These are phyloP conservation scores for Nematocida major DNA, from an alignment of 371 early-diverging fungal genomes.

Conservation along the genomic window DNA sequence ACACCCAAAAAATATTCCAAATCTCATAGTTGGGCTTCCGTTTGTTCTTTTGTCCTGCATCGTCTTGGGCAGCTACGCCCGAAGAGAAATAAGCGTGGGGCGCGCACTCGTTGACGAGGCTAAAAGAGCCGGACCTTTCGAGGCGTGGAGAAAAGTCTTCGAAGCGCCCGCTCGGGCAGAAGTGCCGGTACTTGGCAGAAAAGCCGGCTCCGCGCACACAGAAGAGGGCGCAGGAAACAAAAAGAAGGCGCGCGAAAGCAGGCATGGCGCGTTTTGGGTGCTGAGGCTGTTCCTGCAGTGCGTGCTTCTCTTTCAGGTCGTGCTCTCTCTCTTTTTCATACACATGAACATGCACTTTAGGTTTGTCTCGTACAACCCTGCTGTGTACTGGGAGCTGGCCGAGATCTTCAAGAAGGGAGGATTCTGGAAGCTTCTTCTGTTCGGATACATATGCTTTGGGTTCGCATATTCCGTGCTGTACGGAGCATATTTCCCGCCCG, in stretches of 20 bases:
- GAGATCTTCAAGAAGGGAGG: conserved; percentile 1
- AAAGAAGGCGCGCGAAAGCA: neutral
- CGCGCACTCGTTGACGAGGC: neutral
- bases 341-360: conserved; percentile 64
- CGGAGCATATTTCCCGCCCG: conserved; percentile 63
- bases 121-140: no score
- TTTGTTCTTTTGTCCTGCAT: conserved; percentile 53
- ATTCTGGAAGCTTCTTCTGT: conserved; percentile 24
- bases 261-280: neutral
- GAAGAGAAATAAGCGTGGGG: neutral
- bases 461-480: conserved; percentile 57
- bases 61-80: neutral
- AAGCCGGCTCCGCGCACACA: neutral
- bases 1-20: conserved; percentile 58
- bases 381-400: conserved; percentile 59
- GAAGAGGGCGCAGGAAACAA: neutral
- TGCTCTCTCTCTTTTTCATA: conserved; percentile 59
- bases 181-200: no score
- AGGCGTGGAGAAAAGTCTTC: no score
- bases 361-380: conserved; percentile 64
- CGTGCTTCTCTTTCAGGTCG: conserved; percentile 52
- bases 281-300: conserved; percentile 14
- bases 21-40: conserved; percentile 60
- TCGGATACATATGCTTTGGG: conserved; percentile 57
- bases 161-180: no score